Evolutionary conservation across 2,329 filamentous ascomycete species (phyloP).

Genomic region (Colletotrichum cuscutae): DNA sequence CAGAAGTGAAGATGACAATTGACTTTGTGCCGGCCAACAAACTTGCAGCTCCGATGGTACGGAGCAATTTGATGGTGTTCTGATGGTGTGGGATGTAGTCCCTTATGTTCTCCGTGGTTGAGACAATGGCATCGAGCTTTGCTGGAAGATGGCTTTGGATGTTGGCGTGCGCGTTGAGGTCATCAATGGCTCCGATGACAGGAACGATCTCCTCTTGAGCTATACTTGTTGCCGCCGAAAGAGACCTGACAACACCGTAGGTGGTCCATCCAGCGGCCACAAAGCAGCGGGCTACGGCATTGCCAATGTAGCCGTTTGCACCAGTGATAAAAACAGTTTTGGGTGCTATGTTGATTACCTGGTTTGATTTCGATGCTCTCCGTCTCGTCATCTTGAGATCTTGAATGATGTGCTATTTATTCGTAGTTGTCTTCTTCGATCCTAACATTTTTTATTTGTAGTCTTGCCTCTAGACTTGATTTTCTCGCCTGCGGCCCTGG

Average conservation of each 20-base stretch:
- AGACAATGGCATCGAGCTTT: conserved; percentile 54
- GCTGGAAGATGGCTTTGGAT: conserved; percentile 40
- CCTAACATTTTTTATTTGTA: background rate
- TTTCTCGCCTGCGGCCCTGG: background rate
- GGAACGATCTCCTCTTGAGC: conserved; percentile 50
- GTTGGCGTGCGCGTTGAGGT: conserved; percentile 42
- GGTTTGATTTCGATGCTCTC: background rate
- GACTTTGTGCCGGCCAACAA: conserved; percentile 47
- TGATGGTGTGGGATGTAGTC: conserved; percentile 53
- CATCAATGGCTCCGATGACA: conserved; percentile 50
- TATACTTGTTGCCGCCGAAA: conserved; percentile 43
- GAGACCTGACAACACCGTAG: conserved; percentile 55
- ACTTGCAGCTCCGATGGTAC: conserved; percentile 44
- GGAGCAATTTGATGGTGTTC: conserved; percentile 48
- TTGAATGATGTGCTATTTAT: background rate
- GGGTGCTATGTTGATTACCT: background rate
- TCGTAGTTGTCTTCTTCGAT: background rate
- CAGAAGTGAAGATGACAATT: conserved; percentile 57
- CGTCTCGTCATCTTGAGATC: background rate
- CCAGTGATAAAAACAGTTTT: conserved; percentile 56
- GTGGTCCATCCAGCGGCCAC: conserved; percentile 55
- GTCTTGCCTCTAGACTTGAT: background rate
- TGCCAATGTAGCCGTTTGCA: conserved; percentile 60
- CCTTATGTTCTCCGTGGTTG: conserved; percentile 51
- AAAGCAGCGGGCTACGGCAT: conserved; percentile 56